phyloP scores from a whole-genome alignment of 306 rosid species.

The Quercus rubra region DNA sequence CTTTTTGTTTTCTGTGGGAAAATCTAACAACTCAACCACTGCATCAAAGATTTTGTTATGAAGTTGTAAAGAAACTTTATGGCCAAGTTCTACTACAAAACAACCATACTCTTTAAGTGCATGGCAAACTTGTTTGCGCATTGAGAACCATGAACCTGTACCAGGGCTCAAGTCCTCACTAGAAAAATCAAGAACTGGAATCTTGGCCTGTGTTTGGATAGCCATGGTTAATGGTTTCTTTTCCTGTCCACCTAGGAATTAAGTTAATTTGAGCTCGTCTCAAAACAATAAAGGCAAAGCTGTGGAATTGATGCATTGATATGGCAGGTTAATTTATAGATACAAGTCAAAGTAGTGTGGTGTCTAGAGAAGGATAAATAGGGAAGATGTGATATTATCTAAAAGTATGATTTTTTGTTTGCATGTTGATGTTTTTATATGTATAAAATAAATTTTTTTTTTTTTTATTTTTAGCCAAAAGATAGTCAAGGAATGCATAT shows the following conservation, averaged over 20 bases:
- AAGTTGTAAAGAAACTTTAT: constrained; percentile 1
- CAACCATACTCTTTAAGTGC: neutral
- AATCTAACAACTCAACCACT: constrained; percentile 10
- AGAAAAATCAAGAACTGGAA: constrained; percentile 6
- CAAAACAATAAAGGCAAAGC: neutral
- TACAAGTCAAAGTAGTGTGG: neutral
- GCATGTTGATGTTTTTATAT: too few species aligned
- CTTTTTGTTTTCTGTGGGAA: constrained; percentile 3
- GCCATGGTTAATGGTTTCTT: too few species aligned
- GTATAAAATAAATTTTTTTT: too few species aligned
- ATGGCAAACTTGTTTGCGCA: neutral
- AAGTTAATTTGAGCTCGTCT: too few species aligned
- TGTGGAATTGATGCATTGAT: neutral
- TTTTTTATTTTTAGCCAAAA: too few species aligned
- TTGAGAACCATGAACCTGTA: neutral
- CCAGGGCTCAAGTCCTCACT: neutral
- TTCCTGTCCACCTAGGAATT: too few species aligned
- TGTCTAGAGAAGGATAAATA: too few species aligned
- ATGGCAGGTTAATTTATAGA: neutral
- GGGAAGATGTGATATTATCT: too few species aligned
- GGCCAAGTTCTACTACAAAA: too few species aligned
- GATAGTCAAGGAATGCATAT: too few species aligned
- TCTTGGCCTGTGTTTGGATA: neutral
- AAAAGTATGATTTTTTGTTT: too few species aligned
- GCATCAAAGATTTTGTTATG: neutral